Evolutionary conservation across 1,284 basidiomycete species (phyloP).

Genomic region (Rhodotorula mucilaginosa): DNA sequence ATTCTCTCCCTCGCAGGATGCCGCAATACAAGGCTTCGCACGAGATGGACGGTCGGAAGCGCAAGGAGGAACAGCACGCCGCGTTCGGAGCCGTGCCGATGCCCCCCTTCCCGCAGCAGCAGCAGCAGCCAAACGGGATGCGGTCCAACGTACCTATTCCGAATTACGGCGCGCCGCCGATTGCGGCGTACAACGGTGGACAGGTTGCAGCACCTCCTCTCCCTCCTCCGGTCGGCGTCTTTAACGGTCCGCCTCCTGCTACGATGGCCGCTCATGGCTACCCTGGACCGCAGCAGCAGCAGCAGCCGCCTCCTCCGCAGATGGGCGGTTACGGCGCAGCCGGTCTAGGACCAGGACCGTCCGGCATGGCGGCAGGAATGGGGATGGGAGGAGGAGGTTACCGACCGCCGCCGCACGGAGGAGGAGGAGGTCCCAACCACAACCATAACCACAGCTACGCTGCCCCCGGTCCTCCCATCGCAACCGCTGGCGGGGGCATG

Average conservation of each 20-base stretch:
- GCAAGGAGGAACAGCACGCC: slow-evolving; percentile 47
- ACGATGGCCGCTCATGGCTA: too few species aligned
- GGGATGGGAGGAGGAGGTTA: background rate
- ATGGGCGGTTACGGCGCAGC: slow-evolving; percentile 2
- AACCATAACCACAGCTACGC: background rate
- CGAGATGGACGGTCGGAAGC: slow-evolving; percentile 75
- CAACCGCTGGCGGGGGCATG: background rate
- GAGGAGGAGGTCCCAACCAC: too few species aligned
- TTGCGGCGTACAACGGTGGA: background rate
- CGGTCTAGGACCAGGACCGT: background rate
- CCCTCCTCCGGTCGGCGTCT: background rate
- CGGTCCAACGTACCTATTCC: background rate
- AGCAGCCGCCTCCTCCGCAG: background rate
- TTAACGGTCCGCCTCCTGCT: background rate
- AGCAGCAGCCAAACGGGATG: background rate
- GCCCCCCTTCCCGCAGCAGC: background rate
- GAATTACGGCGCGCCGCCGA: background rate
- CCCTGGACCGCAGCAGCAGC: background rate
- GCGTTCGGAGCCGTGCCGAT: background rate
- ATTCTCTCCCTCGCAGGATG: slow-evolving; percentile 55
- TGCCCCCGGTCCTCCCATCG: background rate
- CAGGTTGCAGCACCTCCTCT: background rate
- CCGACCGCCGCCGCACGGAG: too few species aligned
- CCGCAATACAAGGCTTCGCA: slow-evolving; percentile 76
- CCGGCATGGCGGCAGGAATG: background rate